These are phyloP conservation scores for Persicaria maculosa DNA, from an alignment of 148 eudicot genomes.

Conservation along the genomic window DNA sequence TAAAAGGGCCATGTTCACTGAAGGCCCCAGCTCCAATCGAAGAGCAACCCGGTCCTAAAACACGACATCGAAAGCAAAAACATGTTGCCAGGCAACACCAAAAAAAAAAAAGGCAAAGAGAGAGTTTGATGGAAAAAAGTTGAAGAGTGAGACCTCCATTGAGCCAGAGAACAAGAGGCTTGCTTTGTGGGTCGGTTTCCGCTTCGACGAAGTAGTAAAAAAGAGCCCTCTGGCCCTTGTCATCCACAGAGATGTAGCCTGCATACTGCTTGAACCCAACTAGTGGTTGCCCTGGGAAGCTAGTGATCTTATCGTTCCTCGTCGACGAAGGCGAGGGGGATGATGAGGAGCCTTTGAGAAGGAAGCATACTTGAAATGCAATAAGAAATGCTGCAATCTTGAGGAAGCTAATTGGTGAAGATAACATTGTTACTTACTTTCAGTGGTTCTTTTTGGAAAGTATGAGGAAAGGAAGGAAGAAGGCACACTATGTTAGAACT, in stretches of 20 bases:
- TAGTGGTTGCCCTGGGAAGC: slow-evolving; percentile 6
- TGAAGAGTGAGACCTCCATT: slow-evolving; percentile 10
- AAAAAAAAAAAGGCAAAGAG: background rate
- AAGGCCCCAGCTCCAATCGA: background rate
- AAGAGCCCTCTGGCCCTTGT: background rate
- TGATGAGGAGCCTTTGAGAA: too few species aligned
- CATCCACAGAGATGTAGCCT: slow-evolving; percentile 6
- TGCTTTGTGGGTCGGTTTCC: background rate
- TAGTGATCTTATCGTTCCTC: background rate
- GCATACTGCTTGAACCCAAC: slow-evolving; percentile 7
- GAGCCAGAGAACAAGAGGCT: slow-evolving; percentile 13
- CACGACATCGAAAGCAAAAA: background rate
- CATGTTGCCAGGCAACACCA: background rate
- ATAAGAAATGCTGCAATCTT: too few species aligned
- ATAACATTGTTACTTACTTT: too few species aligned
- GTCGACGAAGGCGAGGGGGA: too few species aligned
- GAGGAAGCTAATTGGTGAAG: too few species aligned
- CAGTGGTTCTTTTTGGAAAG: too few species aligned
- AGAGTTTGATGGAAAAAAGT: background rate
- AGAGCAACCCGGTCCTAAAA: slow-evolving; percentile 12
- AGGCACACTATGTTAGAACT: too few species aligned
- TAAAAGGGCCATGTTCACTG: slow-evolving; percentile 4
- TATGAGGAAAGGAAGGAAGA: too few species aligned
- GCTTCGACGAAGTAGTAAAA: slow-evolving; percentile 16
- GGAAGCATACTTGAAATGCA: too few species aligned